A percentile compares a stretch with the other conserved stretches of the same genome.
Evolutionary conservation across 371 early-diverging fungal genomes (phyloP).

Genomic region (Lichtheimia corymbifera): DNA sequence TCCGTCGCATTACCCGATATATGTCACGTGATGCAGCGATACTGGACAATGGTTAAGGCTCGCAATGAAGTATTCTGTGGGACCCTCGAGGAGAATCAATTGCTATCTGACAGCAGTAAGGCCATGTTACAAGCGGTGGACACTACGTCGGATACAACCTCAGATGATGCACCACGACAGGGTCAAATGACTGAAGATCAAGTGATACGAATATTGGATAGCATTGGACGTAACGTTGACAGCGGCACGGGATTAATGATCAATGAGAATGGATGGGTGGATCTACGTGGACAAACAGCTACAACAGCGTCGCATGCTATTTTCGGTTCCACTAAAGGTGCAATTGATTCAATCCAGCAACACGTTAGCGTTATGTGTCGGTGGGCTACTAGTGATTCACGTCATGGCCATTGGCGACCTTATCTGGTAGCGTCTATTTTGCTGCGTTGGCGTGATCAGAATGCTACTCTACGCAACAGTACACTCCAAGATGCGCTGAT

Average conservation of each 20-base stretch:
- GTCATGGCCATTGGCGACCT: constrained; percentile 60
- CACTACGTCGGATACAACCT: background rate
- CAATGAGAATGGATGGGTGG: constrained; percentile 35
- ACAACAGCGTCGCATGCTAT: constrained; percentile 27
- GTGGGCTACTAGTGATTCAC: constrained; percentile 59
- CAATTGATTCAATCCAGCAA: constrained; percentile 15
- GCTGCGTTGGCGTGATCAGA: constrained; percentile 48
- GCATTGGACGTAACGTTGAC: constrained; percentile 38
- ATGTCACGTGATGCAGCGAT: constrained; percentile 31
- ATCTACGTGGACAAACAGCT: constrained; percentile 36
- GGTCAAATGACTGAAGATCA: constrained; percentile 36
- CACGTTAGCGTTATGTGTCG: constrained; percentile 47
- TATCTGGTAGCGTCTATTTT: constrained; percentile 60
- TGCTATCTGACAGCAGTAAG: constrained; percentile 8
- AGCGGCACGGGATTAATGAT: constrained; percentile 32
- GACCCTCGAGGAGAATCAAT: constrained; percentile 32
- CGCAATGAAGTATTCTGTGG: constrained; percentile 54
- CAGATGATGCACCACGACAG: background rate
- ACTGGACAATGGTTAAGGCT: constrained; percentile 47
- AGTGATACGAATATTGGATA: constrained; percentile 40
- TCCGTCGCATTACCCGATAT: constrained; percentile 24
- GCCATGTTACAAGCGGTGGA: background rate
- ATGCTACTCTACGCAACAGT: constrained; percentile 17
- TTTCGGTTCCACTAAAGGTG: constrained; percentile 22
- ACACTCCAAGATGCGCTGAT: constrained; percentile 49